phyloP scores from a whole-genome alignment of 1,284 basidiomycete genomes.

The Cystobasidium slooffiae region DNA sequence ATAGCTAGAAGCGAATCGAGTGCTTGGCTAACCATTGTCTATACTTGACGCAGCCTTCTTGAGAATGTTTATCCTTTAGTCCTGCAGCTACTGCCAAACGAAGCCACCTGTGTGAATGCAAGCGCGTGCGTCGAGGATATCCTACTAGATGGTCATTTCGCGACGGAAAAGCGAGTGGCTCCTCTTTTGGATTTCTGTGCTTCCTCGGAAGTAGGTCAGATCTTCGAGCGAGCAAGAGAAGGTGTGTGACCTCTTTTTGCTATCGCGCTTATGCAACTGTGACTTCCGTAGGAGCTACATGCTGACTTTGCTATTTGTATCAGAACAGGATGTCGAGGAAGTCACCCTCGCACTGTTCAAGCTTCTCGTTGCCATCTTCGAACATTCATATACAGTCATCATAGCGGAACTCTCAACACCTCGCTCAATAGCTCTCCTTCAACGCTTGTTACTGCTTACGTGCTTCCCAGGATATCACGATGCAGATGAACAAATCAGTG shows the following conservation, averaged over 20 bases:
- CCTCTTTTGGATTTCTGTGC: constrained; percentile 49
- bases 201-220: constrained; percentile 23
- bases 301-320: background rate
- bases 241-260: background rate
- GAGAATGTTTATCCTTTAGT: constrained; percentile 50
- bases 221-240: constrained; percentile 30
- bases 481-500: constrained; percentile 50
- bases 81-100: constrained; percentile 44
- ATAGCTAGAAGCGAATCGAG: constrained; percentile 7
- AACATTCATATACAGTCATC: constrained; percentile 44
- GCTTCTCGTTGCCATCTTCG: constrained; percentile 47
- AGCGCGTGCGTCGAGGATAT: constrained; percentile 51
- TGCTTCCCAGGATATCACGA: constrained; percentile 51
- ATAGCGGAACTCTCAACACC: constrained; percentile 27
- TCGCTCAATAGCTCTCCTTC: constrained; percentile 33
- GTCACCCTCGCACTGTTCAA: constrained; percentile 47
- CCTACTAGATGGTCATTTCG: constrained; percentile 46
- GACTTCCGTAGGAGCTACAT: background rate
- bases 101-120: constrained; percentile 43
- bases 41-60: constrained; percentile 49
- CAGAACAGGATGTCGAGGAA: constrained; percentile 38
- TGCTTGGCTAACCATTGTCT: background rate
- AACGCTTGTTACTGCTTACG: constrained; percentile 44
- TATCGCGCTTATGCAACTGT: no score
- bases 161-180: constrained; percentile 32